Percentiles rank a stretch among this genome's conserved stretches.
Conservation (phyloP, 441 rosid species). For the Arabidopsis hybrid region DNA sequence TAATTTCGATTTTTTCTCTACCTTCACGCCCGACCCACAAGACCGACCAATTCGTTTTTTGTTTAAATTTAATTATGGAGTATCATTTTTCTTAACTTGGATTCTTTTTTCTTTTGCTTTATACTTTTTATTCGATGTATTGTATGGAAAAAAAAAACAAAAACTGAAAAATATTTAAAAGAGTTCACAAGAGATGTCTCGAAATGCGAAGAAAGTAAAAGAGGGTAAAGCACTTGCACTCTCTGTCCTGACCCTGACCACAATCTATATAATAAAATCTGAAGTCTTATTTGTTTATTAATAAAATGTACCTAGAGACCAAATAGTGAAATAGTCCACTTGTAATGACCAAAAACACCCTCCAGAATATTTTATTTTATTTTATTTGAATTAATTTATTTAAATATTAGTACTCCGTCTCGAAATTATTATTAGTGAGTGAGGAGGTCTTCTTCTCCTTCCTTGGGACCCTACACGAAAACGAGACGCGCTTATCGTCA, state of each 20-base stretch:
- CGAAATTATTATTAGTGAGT: constrained; percentile 30
- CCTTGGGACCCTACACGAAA: constrained; percentile 44
- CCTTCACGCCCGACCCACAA: constrained; percentile 46
- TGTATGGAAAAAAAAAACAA: not conserved
- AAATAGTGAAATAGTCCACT: not conserved
- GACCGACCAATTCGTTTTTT: constrained; percentile 39
- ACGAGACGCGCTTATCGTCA: constrained; percentile 45
- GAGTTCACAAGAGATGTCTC: constrained; percentile 45
- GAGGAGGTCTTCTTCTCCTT: constrained; percentile 41
- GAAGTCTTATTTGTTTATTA: constrained; percentile 14
- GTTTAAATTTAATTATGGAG: constrained; percentile 7
- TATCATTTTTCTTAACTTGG: constrained; percentile 26
- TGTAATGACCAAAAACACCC: constrained; percentile 41
- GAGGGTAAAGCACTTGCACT: constrained; percentile 46
- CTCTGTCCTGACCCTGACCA: constrained; percentile 49
- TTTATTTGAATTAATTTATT: not conserved
- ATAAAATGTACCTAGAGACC: constrained; percentile 10
- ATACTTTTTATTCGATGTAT: constrained; percentile 29
- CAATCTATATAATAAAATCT: constrained; percentile 24
- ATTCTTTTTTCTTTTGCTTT: constrained; percentile 43
- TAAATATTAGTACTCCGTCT: not conserved
- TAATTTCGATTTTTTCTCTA: constrained; percentile 18
- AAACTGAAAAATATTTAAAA: not conserved
- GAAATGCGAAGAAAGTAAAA: constrained; percentile 45
- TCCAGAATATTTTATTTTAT: not conserved